These are phyloP conservation scores for Fusarium cyanostomum DNA, from an alignment of 2,329 filamentous ascomycete species.

Conservation along the genomic window DNA sequence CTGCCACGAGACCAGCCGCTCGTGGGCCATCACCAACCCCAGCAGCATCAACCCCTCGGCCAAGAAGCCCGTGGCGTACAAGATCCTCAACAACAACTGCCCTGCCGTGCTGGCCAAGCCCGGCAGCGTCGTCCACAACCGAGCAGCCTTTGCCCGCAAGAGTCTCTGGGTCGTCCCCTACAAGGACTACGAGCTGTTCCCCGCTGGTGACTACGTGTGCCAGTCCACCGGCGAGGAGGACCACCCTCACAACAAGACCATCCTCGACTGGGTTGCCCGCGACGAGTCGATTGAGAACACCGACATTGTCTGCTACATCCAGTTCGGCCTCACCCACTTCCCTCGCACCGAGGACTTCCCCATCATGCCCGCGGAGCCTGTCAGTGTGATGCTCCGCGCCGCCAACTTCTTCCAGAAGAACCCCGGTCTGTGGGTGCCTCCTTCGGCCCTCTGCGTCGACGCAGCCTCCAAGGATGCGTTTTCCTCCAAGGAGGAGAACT, in stretches of 20 bases:
- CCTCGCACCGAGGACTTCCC: slow-evolving; percentile 91
- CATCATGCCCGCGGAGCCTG: slow-evolving; percentile 88
- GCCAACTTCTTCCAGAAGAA: slow-evolving; percentile 86
- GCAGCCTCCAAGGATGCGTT: slow-evolving; percentile 37
- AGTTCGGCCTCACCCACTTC: slow-evolving; percentile 91
- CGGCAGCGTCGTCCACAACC: slow-evolving; percentile 84
- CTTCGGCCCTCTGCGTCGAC: slow-evolving; percentile 49
- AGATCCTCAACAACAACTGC: slow-evolving; percentile 87
- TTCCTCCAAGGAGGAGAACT: slow-evolving; percentile 20
- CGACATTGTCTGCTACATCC: slow-evolving; percentile 92
- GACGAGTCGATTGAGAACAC: slow-evolving; percentile 78
- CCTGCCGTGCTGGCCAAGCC: slow-evolving; percentile 83
- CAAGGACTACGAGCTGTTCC: slow-evolving; percentile 82
- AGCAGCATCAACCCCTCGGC: slow-evolving; percentile 84
- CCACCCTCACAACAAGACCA: slow-evolving; percentile 67
- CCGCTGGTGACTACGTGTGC: slow-evolving; percentile 86
- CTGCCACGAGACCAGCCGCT: slow-evolving; percentile 78
- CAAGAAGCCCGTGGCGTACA: slow-evolving; percentile 86
- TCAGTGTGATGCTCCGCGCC: slow-evolving; percentile 81
- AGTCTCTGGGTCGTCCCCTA: slow-evolving; percentile 59
- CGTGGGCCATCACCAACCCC: slow-evolving; percentile 91
- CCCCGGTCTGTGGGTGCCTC: slow-evolving; percentile 82
- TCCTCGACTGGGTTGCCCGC: slow-evolving; percentile 83
- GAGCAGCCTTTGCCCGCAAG: slow-evolving; percentile 81
- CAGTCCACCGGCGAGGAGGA: slow-evolving; percentile 80